These are phyloP conservation scores for Pycnococcus provasolii DNA, from an alignment of 139 green algal species.

Conservation along the genomic window DNA sequence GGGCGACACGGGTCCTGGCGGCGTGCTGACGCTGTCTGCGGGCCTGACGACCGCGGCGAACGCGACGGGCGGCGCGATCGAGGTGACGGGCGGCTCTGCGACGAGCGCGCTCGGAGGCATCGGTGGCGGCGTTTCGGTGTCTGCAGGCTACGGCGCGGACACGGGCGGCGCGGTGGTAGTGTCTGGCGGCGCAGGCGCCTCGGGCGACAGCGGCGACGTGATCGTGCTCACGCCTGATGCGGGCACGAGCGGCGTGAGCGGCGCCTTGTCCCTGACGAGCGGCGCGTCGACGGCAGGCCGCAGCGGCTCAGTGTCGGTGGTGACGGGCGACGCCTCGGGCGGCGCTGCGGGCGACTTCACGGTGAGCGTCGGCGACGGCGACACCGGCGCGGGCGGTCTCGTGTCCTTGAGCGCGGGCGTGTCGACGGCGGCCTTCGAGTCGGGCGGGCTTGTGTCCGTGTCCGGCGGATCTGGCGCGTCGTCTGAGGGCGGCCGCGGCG, in stretches of 20 bases:
- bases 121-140: background rate
- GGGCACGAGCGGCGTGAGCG: conserved; percentile 6
- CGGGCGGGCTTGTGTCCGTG: background rate
- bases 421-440: background rate
- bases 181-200: background rate
- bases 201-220: conserved; percentile 1
- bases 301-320: background rate
- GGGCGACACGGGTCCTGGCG: background rate
- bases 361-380: conserved; percentile 4
- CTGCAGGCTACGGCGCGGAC: background rate
- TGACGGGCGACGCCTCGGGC: background rate
- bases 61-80: background rate
- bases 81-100: background rate
- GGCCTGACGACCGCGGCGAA: background rate
- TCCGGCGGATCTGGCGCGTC: too few species aligned
- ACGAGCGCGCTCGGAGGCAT: background rate
- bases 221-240: background rate
- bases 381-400: conserved; percentile 9
- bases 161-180: background rate
- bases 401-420: conserved; percentile 9
- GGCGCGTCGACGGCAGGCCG: background rate
- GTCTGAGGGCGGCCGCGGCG: too few species aligned
- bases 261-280: background rate
- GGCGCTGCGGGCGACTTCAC: conserved; percentile 1
- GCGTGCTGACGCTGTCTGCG: background rate